Evolutionary conservation across 1,284 basidiomycete genomes (phyloP).

Genomic region (Moesziomyces antarcticus): DNA sequence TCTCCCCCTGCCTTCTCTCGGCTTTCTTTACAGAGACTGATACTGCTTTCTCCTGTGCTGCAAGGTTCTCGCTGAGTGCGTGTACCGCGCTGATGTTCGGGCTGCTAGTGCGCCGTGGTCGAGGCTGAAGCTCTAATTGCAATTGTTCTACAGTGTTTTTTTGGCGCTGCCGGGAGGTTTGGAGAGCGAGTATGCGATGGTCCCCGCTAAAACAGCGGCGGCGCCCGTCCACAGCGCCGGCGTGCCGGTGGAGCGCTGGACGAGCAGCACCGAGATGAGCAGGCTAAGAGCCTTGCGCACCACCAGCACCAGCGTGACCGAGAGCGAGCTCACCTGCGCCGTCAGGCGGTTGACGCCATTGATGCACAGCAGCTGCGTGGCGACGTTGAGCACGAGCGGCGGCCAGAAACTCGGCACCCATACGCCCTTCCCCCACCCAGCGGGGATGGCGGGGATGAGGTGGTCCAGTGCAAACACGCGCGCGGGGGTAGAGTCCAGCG

Average conservation of each 20-base stretch:
- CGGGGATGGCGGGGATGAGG: slow-evolving; percentile 1
- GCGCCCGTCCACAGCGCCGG: slow-evolving; percentile 54
- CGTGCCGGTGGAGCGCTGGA: slow-evolving; percentile 66
- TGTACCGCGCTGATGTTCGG: slow-evolving; percentile 60
- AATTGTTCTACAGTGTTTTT: background rate
- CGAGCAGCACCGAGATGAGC: slow-evolving; percentile 76
- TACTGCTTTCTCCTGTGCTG: background rate
- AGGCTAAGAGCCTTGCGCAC: slow-evolving; percentile 89
- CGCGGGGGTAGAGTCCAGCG: background rate
- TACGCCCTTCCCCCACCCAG: slow-evolving; percentile 12
- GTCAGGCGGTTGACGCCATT: slow-evolving; percentile 89
- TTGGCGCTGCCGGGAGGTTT: slow-evolving; percentile 2
- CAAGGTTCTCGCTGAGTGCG: slow-evolving; percentile 60
- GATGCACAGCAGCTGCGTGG: slow-evolving; percentile 89
- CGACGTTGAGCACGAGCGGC: slow-evolving; percentile 77
- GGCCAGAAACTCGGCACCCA: slow-evolving; percentile 76
- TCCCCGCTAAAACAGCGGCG: slow-evolving; percentile 77
- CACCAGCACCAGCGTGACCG: slow-evolving; percentile 87
- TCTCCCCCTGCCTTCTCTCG: background rate
- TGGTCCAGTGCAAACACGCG: slow-evolving; percentile 63
- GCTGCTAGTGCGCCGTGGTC: slow-evolving; percentile 42
- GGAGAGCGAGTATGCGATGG: slow-evolving; percentile 73
- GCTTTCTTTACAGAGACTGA: background rate
- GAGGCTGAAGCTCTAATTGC: slow-evolving; percentile 10
- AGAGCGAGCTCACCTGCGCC: slow-evolving; percentile 77